Conservation (phyloP, 2,329 filamentous ascomycete genomes). For the Xenoacremonium recifei region DNA sequence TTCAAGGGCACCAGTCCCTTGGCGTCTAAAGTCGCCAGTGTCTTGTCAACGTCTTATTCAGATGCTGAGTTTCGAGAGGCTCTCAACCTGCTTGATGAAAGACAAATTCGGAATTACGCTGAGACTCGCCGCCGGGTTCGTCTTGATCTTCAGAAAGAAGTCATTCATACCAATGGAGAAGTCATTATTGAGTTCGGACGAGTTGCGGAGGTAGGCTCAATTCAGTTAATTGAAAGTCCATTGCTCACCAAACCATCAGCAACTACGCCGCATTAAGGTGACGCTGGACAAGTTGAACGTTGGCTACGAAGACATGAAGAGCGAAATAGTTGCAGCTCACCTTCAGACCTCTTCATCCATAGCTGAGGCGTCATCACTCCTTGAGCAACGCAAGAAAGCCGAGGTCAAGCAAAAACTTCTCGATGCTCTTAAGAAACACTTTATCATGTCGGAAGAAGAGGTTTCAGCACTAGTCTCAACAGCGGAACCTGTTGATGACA, state of each 20-base stretch:
- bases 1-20: constrained; percentile 61
- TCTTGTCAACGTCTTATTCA: constrained; percentile 88
- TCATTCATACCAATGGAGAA: constrained; percentile 88
- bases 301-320: constrained; percentile 77
- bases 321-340: constrained; percentile 72
- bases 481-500: constrained; percentile 78
- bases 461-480: constrained; percentile 71
- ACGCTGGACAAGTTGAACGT: constrained; percentile 77
- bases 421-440: constrained; percentile 75
- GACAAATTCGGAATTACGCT: constrained; percentile 69
- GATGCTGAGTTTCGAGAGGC: constrained; percentile 90
- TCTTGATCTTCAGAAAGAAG: constrained; percentile 83
- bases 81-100: constrained; percentile 72
- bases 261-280: constrained; percentile 79
- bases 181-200: constrained; percentile 85
- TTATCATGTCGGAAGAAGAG: constrained; percentile 81
- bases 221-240: background rate
- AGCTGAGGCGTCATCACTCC: constrained; percentile 71
- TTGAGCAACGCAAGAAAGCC: constrained; percentile 69
- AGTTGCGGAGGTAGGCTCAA: constrained; percentile 73
- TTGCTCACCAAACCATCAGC: constrained; percentile 50
- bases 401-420: constrained; percentile 80
- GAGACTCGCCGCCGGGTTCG: constrained; percentile 78
- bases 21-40: constrained; percentile 76
- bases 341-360: constrained; percentile 72